Conservation (phyloP, 805 yeast species). For the Saccharomyces mikatae region DNA sequence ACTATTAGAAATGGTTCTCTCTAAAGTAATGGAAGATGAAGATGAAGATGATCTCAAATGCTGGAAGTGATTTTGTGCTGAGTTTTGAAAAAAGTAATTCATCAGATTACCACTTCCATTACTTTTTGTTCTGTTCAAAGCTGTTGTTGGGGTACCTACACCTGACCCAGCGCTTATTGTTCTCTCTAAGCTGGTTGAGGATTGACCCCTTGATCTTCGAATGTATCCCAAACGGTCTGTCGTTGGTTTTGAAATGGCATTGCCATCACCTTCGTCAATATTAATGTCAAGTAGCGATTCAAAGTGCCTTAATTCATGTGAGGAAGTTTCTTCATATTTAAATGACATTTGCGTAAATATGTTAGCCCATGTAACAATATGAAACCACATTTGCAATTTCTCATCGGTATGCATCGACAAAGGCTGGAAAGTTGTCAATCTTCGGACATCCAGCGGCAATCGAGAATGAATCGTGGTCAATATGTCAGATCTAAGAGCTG, state of each 20-base stretch:
- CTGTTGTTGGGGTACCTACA: neutral
- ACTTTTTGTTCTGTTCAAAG: neutral
- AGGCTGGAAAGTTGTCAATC: neutral
- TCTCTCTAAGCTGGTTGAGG: neutral
- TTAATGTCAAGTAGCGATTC: neutral
- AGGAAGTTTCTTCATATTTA: neutral
- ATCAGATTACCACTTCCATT: neutral
- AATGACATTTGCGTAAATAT: neutral
- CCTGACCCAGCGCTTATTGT: neutral
- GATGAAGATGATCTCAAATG: constrained; percentile 1
- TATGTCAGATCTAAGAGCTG: neutral
- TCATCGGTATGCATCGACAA: neutral
- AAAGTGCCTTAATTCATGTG: neutral
- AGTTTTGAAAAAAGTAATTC: neutral
- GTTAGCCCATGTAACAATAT: neutral
- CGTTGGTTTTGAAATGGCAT: neutral
- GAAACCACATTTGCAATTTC: neutral
- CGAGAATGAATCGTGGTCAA: neutral
- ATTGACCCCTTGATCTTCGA: neutral
- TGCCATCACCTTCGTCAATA: neutral
- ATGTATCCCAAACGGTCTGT: neutral
- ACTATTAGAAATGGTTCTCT: neutral
- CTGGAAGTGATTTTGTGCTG: constrained; percentile 10
- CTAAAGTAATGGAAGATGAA: neutral
- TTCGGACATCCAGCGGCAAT: neutral